Evolutionary conservation across 2,329 filamentous ascomycete species (phyloP), one percentile per base, ranked within the genome.

Genomic region (Ophiocordyceps robertsii): DNA sequence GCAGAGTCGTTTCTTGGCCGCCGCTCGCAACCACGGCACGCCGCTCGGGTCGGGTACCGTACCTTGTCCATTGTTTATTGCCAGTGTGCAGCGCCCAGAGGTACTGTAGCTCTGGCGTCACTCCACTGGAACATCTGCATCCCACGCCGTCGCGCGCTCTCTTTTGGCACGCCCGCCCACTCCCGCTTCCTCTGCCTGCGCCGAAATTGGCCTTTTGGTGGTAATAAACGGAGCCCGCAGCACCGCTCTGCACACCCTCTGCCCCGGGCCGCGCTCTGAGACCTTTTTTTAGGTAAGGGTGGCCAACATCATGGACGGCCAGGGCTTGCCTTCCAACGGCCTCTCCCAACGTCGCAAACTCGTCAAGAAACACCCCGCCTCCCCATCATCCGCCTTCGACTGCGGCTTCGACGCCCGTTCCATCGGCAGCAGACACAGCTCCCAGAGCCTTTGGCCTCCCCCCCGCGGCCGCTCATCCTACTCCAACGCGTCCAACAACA

Each of bases 391-490:
- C 56, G 67, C 64, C 57, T 61, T 70, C 64, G 71, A 75, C 65
- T 63, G 66, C 49, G 66, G 64, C 57, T 62, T 68, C 64, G 73
- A 77, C 65, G 64, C 69, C 61, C 66, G 66, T 54, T 77, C 72
- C 51, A 62, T 79, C 53, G 67, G 70, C 61, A 78, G 72, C 66
- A 72, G 77, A 68, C 70, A 71, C 61, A 80, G 75, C 70, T 77
- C 75, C 51, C 70, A 72, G 54, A 79, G 73, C 59, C 66, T 80
- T 58, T 72, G 67, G 58, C 70, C 74, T 58, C 68, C 73, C 56
- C 75, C 76, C 56, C 65, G 65, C 55, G 60, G 62, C 53, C 66
- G 65, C 47, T 66, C 64, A 43, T 65, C 64, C 46, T 63, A 64
- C 51, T 63, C 64, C 53, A 67, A 69, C 67, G 64, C 69, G 57